These are phyloP conservation scores for Phaseolus coccineus DNA, from an alignment of 331 rosid species.

Conservation along the genomic window DNA sequence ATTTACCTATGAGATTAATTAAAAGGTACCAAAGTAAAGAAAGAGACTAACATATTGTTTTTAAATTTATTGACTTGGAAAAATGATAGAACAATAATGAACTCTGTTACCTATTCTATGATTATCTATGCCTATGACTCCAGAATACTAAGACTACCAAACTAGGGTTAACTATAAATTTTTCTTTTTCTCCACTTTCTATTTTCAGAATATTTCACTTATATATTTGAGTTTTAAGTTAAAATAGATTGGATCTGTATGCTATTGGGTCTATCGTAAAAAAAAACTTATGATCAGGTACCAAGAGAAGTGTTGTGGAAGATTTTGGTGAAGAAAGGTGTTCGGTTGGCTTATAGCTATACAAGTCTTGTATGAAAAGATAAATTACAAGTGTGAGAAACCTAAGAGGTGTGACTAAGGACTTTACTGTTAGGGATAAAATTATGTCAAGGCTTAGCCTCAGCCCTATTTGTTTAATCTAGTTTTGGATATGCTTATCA, in stretches of 20 bases:
- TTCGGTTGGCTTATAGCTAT: not conserved
- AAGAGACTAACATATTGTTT: not conserved
- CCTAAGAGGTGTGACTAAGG: not conserved
- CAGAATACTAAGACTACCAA: too few species aligned
- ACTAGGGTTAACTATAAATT: too few species aligned
- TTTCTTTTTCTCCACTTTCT: too few species aligned
- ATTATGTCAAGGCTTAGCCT: not conserved
- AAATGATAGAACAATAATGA: too few species aligned
- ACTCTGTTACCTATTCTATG: too few species aligned
- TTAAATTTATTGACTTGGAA: not conserved
- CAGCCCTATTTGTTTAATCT: not conserved
- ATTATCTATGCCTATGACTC: too few species aligned
- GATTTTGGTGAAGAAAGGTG: not conserved
- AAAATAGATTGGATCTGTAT: too few species aligned
- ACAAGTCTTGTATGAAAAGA: not conserved
- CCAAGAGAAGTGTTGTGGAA: not conserved
- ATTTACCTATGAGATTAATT: too few species aligned
- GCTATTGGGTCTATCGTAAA: too few species aligned
- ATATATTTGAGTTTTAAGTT: too few species aligned
- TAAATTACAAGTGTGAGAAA: not conserved
- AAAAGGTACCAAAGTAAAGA: not conserved
- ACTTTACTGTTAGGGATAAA: not conserved
- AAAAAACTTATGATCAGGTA: not conserved
- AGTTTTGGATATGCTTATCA: not conserved
- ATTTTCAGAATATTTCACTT: too few species aligned